Conservation (phyloP, 305 asterid genomes). For the Fraxinus platypoda region DNA sequence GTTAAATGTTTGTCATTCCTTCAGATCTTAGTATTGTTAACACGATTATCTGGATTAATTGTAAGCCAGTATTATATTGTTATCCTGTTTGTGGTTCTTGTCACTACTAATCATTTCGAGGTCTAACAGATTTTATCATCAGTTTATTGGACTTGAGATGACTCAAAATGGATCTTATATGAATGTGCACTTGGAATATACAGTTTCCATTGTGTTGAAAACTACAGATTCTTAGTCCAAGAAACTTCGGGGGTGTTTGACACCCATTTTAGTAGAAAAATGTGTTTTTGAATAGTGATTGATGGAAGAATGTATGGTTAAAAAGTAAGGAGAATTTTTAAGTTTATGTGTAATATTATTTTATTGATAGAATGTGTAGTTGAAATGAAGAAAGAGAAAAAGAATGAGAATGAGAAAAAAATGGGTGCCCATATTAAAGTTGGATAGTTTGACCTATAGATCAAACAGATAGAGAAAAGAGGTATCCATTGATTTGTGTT, state of each 20-base stretch:
- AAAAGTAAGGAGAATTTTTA: no score
- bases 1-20: background rate
- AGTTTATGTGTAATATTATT: no score
- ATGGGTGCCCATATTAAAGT: no score
- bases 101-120: background rate
- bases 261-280: no score
- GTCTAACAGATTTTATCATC: background rate
- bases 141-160: background rate
- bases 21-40: background rate
- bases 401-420: no score
- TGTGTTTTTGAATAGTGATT: no score
- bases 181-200: background rate
- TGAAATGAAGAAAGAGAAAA: no score
- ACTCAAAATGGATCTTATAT: background rate
- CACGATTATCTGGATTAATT: background rate
- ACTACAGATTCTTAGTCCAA: background rate
- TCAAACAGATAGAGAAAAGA: background rate
- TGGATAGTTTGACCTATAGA: background rate
- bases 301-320: no score
- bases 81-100: background rate
- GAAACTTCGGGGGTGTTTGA: no score
- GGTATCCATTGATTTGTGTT: no score
- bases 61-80: background rate
- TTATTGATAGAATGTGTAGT: no score
- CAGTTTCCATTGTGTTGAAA: background rate